Evolutionary conservation across 1,139 yeast genomes (phyloP).

Genomic region (Taphrina confusa): DNA sequence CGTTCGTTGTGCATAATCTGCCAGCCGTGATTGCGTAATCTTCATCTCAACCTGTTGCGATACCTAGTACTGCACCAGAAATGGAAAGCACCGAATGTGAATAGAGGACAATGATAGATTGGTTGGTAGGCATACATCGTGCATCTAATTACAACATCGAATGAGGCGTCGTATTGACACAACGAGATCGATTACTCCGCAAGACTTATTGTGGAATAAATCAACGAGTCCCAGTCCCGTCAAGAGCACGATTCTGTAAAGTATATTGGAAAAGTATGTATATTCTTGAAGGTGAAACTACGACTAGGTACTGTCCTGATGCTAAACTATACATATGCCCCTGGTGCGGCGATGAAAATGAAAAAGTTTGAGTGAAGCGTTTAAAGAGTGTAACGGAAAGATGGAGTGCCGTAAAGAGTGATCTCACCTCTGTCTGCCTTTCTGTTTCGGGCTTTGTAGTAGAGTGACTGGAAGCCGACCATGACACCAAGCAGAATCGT

Average conservation of each 20-base stretch:
- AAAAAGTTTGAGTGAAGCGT: not conserved
- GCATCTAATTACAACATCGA: conserved; percentile 10
- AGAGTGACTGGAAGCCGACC: conserved; percentile 23
- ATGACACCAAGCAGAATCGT: conserved; percentile 20
- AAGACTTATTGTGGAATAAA: no score
- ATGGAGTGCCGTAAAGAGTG: conserved; percentile 31
- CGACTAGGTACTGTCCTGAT: no score
- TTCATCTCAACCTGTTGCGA: conserved; percentile 15
- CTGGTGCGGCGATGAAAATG: no score
- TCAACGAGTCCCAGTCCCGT: no score
- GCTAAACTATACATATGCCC: no score
- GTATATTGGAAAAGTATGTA: no score
- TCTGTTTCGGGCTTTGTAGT: conserved; percentile 17
- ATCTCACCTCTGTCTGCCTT: conserved; percentile 27
- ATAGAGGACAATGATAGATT: no score
- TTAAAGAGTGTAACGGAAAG: conserved; percentile 33
- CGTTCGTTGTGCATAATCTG: conserved; percentile 32
- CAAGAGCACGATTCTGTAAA: no score
- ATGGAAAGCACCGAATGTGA: no score
- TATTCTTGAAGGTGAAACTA: no score
- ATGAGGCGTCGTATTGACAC: conserved; percentile 3
- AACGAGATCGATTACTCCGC: not conserved
- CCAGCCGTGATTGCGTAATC: conserved; percentile 26
- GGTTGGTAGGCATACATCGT: no score
- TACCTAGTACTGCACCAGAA: no score